Percentiles rank a stretch among this genome's conserved stretches.
Conservation (phyloP, 1,284 basidiomycete genomes). For the Mycena sp. region DNA sequence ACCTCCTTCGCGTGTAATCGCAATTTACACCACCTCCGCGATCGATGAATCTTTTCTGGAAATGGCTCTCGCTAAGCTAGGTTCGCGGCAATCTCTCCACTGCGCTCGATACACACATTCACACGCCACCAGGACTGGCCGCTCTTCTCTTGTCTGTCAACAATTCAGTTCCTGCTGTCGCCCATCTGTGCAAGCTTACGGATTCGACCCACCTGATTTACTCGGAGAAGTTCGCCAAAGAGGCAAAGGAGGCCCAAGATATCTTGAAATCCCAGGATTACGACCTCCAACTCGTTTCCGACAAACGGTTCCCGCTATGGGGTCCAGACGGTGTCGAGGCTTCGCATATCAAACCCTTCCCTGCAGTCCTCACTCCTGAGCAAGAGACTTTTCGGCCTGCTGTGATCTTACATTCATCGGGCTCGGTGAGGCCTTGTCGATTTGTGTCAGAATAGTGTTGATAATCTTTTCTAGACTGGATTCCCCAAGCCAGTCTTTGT, state of each 20-base stretch:
- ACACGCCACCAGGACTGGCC: constrained; percentile 38
- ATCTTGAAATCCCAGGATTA: constrained; percentile 44
- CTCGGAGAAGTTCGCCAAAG: constrained; percentile 48
- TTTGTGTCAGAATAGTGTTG: no score
- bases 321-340: constrained; percentile 47
- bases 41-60: constrained; percentile 56
- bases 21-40: constrained; percentile 50
- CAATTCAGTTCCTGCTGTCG: constrained; percentile 64
- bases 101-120: neutral
- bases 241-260: constrained; percentile 45
- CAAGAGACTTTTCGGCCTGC: constrained; percentile 54
- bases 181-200: constrained; percentile 62
- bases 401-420: constrained; percentile 70
- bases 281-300: constrained; percentile 44
- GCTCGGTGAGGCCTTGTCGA: constrained; percentile 61
- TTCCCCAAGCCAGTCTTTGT: constrained; percentile 56
- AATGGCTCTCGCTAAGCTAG: constrained; percentile 55
- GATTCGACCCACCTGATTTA: constrained; percentile 56
- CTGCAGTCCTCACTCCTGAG: constrained; percentile 52
- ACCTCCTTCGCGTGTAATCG: constrained; percentile 47
- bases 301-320: constrained; percentile 56
- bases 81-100: neutral
- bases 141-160: constrained; percentile 62
- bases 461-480: constrained; percentile 40
- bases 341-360: constrained; percentile 45